Evolutionary conservation across 345 rosid genomes (phyloP).

Genomic region (Alliaria petiolata): DNA sequence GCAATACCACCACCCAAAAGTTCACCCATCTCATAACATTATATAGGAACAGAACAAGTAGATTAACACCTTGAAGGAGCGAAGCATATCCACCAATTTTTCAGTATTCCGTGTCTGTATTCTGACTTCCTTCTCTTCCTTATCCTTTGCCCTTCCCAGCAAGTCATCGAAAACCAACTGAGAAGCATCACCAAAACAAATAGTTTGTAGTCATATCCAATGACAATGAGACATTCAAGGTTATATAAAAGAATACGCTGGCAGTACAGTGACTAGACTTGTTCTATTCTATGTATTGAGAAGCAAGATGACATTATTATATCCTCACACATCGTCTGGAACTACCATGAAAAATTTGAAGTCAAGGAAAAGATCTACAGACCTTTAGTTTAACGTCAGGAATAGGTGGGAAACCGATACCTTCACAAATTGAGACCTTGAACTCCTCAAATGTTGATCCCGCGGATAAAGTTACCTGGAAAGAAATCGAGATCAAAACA

Average conservation of each 20-base stretch:
- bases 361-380: slow-evolving; percentile 1
- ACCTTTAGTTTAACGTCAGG: slow-evolving; percentile 70
- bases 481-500: slow-evolving; percentile 25
- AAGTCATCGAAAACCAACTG: slow-evolving; percentile 80
- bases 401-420: slow-evolving; percentile 42
- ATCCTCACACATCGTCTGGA: slow-evolving; percentile 6
- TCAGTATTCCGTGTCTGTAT: slow-evolving; percentile 62
- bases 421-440: slow-evolving; percentile 59
- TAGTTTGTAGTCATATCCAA: slow-evolving; percentile 19
- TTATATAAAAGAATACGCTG: slow-evolving; percentile 1
- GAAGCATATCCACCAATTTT: slow-evolving; percentile 24
- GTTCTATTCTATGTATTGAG: neutral
- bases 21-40: slow-evolving; percentile 14
- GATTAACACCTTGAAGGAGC: slow-evolving; percentile 31
- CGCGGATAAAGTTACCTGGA: slow-evolving; percentile 55
- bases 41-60: slow-evolving; percentile 8
- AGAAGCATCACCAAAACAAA: slow-evolving; percentile 22
- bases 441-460: slow-evolving; percentile 75
- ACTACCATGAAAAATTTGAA: neutral
- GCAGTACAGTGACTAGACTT: neutral
- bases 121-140: slow-evolving; percentile 89
- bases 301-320: neutral
- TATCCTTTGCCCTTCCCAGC: slow-evolving; percentile 76
- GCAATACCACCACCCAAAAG: slow-evolving; percentile 21
- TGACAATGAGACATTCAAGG: slow-evolving; percentile 10